These are phyloP conservation scores for Isabelozyma gotoi DNA, from an alignment of 805 yeast genomes.

Conservation along the genomic window DNA sequence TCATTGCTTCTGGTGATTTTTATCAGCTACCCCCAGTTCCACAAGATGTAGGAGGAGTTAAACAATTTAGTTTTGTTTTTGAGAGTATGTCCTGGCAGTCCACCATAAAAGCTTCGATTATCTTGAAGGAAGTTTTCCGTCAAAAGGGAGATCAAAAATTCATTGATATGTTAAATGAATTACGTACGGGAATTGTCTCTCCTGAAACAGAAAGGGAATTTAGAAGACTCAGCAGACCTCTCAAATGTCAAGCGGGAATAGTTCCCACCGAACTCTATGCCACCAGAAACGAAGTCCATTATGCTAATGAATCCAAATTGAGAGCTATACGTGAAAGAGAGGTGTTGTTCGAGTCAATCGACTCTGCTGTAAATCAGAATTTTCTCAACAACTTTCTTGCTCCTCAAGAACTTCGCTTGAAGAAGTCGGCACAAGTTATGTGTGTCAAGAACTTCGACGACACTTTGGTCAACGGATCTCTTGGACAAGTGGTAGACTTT, in stretches of 20 bases:
- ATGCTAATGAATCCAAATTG: conserved; percentile 57
- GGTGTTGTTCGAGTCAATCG: conserved; percentile 48
- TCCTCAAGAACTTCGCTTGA: conserved; percentile 54
- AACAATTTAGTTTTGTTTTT: conserved; percentile 54
- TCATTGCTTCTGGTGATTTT: conserved; percentile 78
- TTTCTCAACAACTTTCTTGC: conserved; percentile 61
- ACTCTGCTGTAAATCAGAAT: conserved; percentile 53
- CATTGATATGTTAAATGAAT: conserved; percentile 71
- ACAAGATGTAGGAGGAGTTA: conserved; percentile 27
- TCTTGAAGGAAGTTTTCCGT: conserved; percentile 66
- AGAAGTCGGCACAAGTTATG: conserved; percentile 80
- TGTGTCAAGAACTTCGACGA: conserved; percentile 74
- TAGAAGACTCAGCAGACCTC: conserved; percentile 48
- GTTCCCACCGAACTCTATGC: conserved; percentile 76
- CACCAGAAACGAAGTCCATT: conserved; percentile 69
- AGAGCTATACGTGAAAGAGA: conserved; percentile 43
- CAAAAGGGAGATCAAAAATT: conserved; percentile 73
- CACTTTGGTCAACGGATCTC: conserved; percentile 71
- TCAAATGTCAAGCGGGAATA: conserved; percentile 54
- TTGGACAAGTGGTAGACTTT: conserved; percentile 67
- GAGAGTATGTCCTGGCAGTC: conserved; percentile 63
- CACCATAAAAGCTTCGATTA: conserved; percentile 55
- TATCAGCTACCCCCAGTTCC: conserved; percentile 79
- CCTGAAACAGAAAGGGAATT: conserved; percentile 50
- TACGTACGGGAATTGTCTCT: conserved; percentile 63